Evolutionary conservation across 2,329 filamentous ascomycete genomes (phyloP).

Genomic region (Pseudogymnoascus sp.): DNA sequence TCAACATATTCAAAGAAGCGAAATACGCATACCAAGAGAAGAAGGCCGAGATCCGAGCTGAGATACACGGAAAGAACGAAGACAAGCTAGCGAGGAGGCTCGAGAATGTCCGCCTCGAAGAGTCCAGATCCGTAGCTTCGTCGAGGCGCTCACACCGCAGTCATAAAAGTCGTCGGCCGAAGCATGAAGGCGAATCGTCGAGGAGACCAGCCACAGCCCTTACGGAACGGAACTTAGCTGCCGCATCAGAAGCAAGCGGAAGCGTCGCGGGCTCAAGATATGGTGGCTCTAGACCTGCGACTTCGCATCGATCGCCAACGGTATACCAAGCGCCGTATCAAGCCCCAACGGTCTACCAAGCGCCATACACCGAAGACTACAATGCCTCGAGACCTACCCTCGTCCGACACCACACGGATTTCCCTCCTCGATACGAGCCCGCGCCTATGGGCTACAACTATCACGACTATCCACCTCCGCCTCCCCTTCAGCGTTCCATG

Average conservation of each 20-base stretch:
- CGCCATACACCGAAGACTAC: constrained; percentile 18
- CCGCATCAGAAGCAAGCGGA: constrained; percentile 22
- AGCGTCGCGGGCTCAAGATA: constrained; percentile 21
- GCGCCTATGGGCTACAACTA: background rate
- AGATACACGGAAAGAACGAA: constrained; percentile 53
- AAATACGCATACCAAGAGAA: constrained; percentile 81
- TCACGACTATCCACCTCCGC: constrained; percentile 16
- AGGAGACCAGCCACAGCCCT: constrained; percentile 16
- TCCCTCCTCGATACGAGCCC: constrained; percentile 12
- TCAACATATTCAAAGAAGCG: constrained; percentile 88
- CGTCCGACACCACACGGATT: constrained; percentile 24
- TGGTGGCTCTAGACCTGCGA: constrained; percentile 18
- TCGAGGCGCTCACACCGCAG: constrained; percentile 33
- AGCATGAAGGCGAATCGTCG: constrained; percentile 11
- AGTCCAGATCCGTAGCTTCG: constrained; percentile 35
- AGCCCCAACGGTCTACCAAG: background rate
- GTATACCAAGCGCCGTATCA: constrained; percentile 1
- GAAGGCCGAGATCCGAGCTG: constrained; percentile 72
- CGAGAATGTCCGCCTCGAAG: constrained; percentile 21
- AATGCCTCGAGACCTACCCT: constrained; percentile 17
- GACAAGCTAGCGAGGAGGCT: constrained; percentile 54
- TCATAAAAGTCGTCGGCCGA: constrained; percentile 24
- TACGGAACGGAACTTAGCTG: constrained; percentile 21
- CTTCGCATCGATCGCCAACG: constrained; percentile 20
- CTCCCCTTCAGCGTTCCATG: constrained; percentile 17